Evolutionary conservation across 2,329 filamentous ascomycete species (phyloP), one percentile per base, ranked within the genome.

Genomic region (Westerdykella aurantiaca): DNA sequence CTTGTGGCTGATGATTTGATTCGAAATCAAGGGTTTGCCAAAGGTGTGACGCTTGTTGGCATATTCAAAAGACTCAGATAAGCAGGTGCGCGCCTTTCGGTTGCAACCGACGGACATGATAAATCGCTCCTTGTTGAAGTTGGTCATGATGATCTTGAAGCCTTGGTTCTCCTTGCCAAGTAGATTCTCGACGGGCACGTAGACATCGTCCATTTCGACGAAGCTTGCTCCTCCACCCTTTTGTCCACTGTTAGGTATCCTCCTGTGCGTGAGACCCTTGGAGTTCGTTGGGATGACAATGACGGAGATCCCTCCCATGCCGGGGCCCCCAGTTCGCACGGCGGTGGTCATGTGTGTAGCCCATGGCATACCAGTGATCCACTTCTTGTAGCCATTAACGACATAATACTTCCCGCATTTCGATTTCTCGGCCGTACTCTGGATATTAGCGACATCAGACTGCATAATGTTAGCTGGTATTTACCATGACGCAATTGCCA

Each of bases 401-500:
- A 82, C 56, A 52, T 83, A 85, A 68, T 83, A 76, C 63, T 84
- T 82, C 38, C 86, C 86, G 60, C 89, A 85, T 1, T 81, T 69
- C 0, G 84, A 88, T 72, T 88, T 88, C 53, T 77, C 77, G 0
- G 82, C 82, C 0, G 77, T 83, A 3, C 82, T 83, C 41, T 72
- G 71, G 37, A 86, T 75, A 49, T 76, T 78, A 1, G 80, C 80
- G 3, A 86, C 80, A 55, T 86, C 82, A 1, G 79, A 83, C 56
- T 64, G 29, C 0, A 18, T 7, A 5, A 14, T 31, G 39, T 48
- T 23, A 49, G 44, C 42, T 25, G 2, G 25, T 12, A 29, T 29
- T 29, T 29, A 29, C 9, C 25, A 10, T 4, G 25, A 12, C 3
- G 11, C 10, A 13, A 16, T 7, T 12, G 17, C 6, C 12, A 37